Percentiles rank a stretch among this genome's conserved stretches.
Conservation (phyloP, 495 filamentous ascomycete species). For the Aspergillus indologenus region DNA sequence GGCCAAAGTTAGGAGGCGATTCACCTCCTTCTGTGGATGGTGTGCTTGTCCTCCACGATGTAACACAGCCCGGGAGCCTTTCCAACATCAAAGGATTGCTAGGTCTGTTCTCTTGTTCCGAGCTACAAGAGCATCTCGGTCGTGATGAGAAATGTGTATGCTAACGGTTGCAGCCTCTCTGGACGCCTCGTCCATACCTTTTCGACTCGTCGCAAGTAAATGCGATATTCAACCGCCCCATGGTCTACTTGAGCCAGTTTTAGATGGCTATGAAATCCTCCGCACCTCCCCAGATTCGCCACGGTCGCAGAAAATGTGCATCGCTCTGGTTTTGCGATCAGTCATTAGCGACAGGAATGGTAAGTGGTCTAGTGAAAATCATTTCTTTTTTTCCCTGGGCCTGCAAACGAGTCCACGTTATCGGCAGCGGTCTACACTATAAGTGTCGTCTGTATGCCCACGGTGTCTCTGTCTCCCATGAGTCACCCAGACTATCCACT, state of each 20-base stretch:
- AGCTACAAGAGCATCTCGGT: background rate
- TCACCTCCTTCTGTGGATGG: constrained; percentile 75
- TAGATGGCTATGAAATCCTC: constrained; percentile 64
- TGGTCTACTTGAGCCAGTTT: constrained; percentile 45
- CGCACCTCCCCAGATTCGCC: constrained; percentile 68
- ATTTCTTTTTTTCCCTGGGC: background rate
- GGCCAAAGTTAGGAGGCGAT: constrained; percentile 71
- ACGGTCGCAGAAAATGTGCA: constrained; percentile 72
- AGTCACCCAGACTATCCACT: background rate
- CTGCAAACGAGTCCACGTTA: background rate
- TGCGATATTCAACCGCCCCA: constrained; percentile 65
- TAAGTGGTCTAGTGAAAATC: constrained; percentile 42
- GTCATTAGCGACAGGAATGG: constrained; percentile 63
- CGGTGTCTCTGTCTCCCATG: background rate
- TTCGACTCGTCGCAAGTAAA: constrained; percentile 78
- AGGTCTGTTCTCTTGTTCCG: constrained; percentile 21
- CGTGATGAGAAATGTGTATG: constrained; percentile 1
- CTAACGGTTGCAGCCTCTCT: constrained; percentile 56
- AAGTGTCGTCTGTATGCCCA: background rate
- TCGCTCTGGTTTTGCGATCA: constrained; percentile 69
- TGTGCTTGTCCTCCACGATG: constrained; percentile 80
- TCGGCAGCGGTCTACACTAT: background rate
- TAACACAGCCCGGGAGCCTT: constrained; percentile 69
- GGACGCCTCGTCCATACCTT: constrained; percentile 62
- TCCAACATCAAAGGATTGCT: constrained; percentile 64